Conservation (phyloP, 257 asterid genomes). For the Solanum peruvianum region DNA sequence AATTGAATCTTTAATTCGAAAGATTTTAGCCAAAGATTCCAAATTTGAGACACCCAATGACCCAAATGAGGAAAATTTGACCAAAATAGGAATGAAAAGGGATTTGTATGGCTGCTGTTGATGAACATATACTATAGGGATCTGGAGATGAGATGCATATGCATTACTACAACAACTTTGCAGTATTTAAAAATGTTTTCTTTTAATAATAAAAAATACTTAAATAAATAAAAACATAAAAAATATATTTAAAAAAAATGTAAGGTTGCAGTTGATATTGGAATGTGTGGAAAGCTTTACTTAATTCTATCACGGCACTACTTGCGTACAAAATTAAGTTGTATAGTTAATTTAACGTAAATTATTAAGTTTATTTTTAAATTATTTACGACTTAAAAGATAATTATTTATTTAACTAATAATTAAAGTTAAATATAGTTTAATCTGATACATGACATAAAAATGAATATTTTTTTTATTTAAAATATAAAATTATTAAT, state of each 20-base stretch:
- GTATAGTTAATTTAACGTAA: neutral
- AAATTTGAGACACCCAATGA: constrained; percentile 19
- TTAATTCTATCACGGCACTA: neutral
- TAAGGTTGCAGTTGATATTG: constrained; percentile 31
- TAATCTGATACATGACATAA: no score
- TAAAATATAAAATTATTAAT: no score
- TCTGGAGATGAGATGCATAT: constrained; percentile 1
- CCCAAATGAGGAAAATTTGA: constrained; percentile 8
- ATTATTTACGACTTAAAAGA: no score
- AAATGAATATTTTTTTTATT: rapidly evolving
- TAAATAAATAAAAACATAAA: neutral
- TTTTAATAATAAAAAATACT: neutral
- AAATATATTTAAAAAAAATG: neutral
- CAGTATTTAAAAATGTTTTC: neutral
- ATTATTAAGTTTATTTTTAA: no score
- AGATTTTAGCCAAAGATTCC: constrained; percentile 23
- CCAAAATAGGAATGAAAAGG: neutral
- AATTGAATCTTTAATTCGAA: neutral
- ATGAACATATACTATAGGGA: neutral
- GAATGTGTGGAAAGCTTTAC: constrained; percentile 31
- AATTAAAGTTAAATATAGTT: no score
- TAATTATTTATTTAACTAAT: no score
- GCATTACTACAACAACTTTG: constrained; percentile 11
- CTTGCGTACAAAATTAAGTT: neutral
- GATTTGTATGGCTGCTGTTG: constrained; percentile 13